Evolutionary conservation across 176 grass and related monocot species (phyloP), one percentile per base, ranked within the genome.

Genomic region (Oryza longistaminata): DNA sequence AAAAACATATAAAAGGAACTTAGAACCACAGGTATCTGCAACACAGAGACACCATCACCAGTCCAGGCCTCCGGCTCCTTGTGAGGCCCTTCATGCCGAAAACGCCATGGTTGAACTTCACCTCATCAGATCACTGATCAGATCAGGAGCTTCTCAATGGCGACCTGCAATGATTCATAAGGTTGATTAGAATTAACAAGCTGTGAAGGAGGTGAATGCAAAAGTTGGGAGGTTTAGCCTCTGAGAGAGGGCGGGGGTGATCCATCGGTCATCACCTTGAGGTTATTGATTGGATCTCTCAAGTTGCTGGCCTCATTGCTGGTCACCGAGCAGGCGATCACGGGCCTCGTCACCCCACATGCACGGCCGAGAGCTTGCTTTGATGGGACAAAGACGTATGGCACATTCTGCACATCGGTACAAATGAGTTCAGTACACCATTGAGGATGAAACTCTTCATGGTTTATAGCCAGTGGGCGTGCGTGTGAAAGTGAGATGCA

Each of bases 311-410:
- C 91, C 76, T 96, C 91, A 1, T 93, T 96, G 71, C 86, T 93
- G 35, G 94, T 96, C 67, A 96, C 91, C 27, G 94, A 96, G 50
- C 94, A 96, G 24, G 94, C 91, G 73, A 96, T 96, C 37, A 96
- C 94, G 2, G 94, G 88, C 17, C 94, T 93, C 1, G 94, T 93
- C 74, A 96, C 94, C 22, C 94, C 94, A 83, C 94, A 96, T 81
- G 94, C 91, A 7, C 91, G 91, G 49, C 94, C 91, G 81, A 96
- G 88, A 65, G 94, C 80, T 83, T 96, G 84, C 71, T 96, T 96
- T 0, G 94, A 96, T 50, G 94, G 94, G 37, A 96, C 89, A 85
- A 96, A 96, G 22, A 96, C 94, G 70, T 96, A 96, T n/a, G 94
- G 94, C 17, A 93, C 94, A 8, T 93, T 96, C 91, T 96, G 77